A percentile compares a stretch with the other conserved stretches of the same genome.
Evolutionary conservation across 1,139 yeast genomes (phyloP).

Genomic region (Hemisphaericaspora xylanilytica): DNA sequence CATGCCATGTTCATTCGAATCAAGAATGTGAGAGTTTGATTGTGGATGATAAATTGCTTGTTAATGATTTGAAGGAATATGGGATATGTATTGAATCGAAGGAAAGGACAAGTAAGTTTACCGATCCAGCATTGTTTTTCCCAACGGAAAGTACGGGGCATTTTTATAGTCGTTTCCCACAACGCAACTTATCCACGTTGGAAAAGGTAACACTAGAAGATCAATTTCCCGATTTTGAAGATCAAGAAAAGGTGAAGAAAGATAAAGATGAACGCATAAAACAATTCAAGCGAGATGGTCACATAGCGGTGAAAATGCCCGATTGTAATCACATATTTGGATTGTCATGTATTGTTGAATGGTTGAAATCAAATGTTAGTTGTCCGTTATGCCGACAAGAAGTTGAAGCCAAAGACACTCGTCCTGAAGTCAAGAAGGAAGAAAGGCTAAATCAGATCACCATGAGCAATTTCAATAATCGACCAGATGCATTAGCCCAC

Average conservation of each 20-base stretch:
- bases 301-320: constrained; percentile 45
- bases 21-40: neutral
- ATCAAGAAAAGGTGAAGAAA: constrained; percentile 15
- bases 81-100: constrained; percentile 9
- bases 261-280: constrained; percentile 15
- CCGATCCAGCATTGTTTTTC: constrained; percentile 40
- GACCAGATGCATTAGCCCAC: constrained; percentile 23
- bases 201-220: constrained; percentile 26
- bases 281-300: constrained; percentile 23
- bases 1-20: constrained; percentile 1
- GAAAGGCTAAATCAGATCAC: constrained; percentile 17
- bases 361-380: constrained; percentile 41
- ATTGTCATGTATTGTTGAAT: constrained; percentile 41
- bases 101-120: constrained; percentile 18
- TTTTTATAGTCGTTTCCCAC: constrained; percentile 36
- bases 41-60: neutral
- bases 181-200: constrained; percentile 25
- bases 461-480: constrained; percentile 17
- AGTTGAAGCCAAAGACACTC: constrained; percentile 31
- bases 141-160: constrained; percentile 35
- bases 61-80: constrained; percentile 3
- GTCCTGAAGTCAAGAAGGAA: constrained; percentile 16
- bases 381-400: constrained; percentile 49
- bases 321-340: constrained; percentile 45
- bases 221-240: constrained; percentile 31